Evolutionary conservation across 768 basidiomycete species (phyloP).

Genomic region (Suillus clintonianus): DNA sequence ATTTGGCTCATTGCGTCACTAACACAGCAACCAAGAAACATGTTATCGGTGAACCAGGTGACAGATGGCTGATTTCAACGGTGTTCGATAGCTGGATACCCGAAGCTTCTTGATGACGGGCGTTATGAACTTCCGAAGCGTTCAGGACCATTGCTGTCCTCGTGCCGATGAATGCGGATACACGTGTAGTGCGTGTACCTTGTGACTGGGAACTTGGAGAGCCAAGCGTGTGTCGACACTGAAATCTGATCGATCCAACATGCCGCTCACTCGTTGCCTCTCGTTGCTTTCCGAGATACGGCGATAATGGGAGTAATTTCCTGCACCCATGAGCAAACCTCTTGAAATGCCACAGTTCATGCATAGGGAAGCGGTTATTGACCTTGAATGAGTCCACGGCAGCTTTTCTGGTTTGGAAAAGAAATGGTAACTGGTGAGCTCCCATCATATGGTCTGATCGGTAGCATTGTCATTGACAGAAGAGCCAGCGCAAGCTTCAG

Average conservation of each 20-base stretch:
- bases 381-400: constrained; percentile 51
- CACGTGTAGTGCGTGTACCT: not conserved
- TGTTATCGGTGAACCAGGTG: not conserved
- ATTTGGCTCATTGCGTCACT: constrained; percentile 31
- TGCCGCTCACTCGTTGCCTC: constrained; percentile 31
- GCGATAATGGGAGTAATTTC: constrained; percentile 37
- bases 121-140: not conserved
- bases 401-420: constrained; percentile 33
- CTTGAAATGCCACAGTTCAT: constrained; percentile 38
- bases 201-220: not conserved
- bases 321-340: constrained; percentile 40
- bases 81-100: constrained; percentile 16
- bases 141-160: not conserved
- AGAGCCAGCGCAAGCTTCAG: not conserved
- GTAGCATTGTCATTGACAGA: constrained; percentile 35
- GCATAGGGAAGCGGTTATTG: constrained; percentile 43
- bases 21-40: constrained; percentile 7
- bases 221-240: not conserved
- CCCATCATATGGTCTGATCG: constrained; percentile 41
- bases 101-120: constrained; percentile 21
- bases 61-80: constrained; percentile 23
- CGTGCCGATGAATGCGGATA: not conserved
- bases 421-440: constrained; percentile 18
- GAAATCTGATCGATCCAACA: not conserved
- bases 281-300: constrained; percentile 29